Evolutionary conservation across 129 eudicot species (phyloP), one percentile per base, ranked within the genome.

Genomic region (Silybum marianum): DNA sequence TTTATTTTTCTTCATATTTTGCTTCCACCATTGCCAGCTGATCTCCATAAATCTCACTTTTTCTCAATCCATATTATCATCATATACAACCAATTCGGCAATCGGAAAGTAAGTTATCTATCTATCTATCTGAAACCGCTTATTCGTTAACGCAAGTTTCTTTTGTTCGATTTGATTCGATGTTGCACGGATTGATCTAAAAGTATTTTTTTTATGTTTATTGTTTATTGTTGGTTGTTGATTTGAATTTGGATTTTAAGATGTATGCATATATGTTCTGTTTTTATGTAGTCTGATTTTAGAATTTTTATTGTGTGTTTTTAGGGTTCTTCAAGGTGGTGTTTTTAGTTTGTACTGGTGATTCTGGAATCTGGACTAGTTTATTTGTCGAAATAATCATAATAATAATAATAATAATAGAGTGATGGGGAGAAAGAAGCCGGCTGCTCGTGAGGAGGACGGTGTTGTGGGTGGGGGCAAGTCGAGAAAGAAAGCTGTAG

Each of bases 361-460:
- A 21, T 28, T 18, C 30, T 79, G 68, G 46, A 36, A 34, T 62
- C 46, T 78, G 69, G 51, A 65, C 54, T 63, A 83, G 30, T 51
- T 65, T 72, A 84, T 87, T 77, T 70, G 86, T 84, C 82, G 88
- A 89, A 84, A 73, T 28, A 12, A 30, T 83, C 9, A 12, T 21
- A 30, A 30, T 79, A 13, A 12, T 21, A 12, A 30, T 83, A 13
- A 12, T 21, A 30, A 30, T 79, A 13, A 12, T 21, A 30, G 22
- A 48, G 69, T 24, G 70, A 92, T 93, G 97, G 97, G 92, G 73
- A 82, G 90, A 80, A 90, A 90, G 87, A 93, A 93, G 87, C 87
- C 89, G 0, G 71, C 79, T 21, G 87, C 81, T 25, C 87, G 94
- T 40, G 94, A 92, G n/a, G 93, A 88, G 7, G 94, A 90, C 28